Conservation (phyloP, 257 asterid genomes). For the Dorcoceras hygrometricum region DNA sequence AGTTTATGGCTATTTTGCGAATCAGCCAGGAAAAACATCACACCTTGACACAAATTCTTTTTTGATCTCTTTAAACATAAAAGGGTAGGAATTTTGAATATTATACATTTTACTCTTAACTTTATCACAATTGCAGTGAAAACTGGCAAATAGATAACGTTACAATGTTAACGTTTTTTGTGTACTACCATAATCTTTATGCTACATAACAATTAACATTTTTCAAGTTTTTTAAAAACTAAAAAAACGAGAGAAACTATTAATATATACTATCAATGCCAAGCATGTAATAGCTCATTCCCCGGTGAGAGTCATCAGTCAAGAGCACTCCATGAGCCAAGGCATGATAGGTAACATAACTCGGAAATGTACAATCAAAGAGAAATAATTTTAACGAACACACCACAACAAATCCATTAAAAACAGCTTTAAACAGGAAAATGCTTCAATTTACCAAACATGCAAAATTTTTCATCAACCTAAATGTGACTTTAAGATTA, state of each 20-base stretch:
- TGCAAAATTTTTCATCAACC: slow-evolving; percentile 12
- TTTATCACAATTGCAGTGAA: not conserved
- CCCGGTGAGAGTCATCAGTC: not conserved
- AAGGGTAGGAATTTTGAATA: not conserved
- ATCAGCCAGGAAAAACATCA: no score
- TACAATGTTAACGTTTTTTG: not conserved
- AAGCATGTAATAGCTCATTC: not conserved
- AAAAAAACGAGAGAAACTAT: not conserved
- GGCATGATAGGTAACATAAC: not conserved
- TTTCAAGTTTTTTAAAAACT: not conserved
- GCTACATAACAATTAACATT: no score
- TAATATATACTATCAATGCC: no score
- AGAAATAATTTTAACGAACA: not conserved
- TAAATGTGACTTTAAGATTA: slow-evolving; percentile 1
- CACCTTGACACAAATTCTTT: no score
- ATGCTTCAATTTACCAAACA: not conserved
- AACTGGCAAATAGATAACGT: not conserved
- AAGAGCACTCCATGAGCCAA: not conserved
- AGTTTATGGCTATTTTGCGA: not conserved
- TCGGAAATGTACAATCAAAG: not conserved
- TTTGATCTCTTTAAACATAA: not conserved
- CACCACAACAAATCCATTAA: no score
- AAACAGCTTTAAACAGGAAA: not conserved
- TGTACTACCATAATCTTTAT: not conserved
- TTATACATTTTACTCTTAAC: not conserved